These are phyloP conservation scores for Acanthochlamys bracteata DNA, from an alignment of 106 monocot genomes.

Conservation along the genomic window DNA sequence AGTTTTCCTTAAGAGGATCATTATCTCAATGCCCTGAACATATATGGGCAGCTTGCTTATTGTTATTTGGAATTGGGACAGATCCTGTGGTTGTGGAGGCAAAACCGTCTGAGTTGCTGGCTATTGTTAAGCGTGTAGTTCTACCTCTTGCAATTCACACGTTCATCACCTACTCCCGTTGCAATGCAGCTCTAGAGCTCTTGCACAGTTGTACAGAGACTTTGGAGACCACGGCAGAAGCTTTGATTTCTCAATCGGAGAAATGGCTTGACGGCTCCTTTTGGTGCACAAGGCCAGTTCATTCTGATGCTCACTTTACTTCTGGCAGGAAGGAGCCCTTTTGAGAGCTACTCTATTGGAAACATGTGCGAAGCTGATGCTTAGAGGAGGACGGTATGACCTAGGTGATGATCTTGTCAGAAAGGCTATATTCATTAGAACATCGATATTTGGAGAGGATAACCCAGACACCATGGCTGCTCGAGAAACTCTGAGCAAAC, in stretches of 20 bases:
- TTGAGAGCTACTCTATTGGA: slow-evolving; percentile 64
- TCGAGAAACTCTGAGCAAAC: slow-evolving; percentile 67
- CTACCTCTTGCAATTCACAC: slow-evolving; percentile 69
- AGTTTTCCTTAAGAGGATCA: slow-evolving; percentile 47
- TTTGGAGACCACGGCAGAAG: slow-evolving; percentile 52
- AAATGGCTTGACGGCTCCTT: slow-evolving; percentile 49
- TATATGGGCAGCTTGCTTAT: slow-evolving; percentile 84
- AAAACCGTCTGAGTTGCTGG: slow-evolving; percentile 51
- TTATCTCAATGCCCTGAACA: slow-evolving; percentile 56
- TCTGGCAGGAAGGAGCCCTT: slow-evolving; percentile 75
- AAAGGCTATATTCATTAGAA: slow-evolving; percentile 84
- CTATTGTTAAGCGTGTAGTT: slow-evolving; percentile 43
- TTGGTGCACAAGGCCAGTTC: slow-evolving; percentile 29
- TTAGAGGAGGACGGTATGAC: slow-evolving; percentile 67
- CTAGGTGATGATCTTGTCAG: slow-evolving; percentile 66
- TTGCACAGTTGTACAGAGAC: slow-evolving; percentile 56
- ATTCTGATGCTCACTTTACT: slow-evolving; percentile 32
- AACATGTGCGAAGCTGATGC: slow-evolving; percentile 76
- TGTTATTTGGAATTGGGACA: slow-evolving; percentile 60
- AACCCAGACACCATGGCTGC: slow-evolving; percentile 83
- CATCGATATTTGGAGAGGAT: slow-evolving; percentile 68
- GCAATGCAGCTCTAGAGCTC: slow-evolving; percentile 72
- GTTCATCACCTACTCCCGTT: slow-evolving; percentile 71
- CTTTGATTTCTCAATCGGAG: slow-evolving; percentile 52
- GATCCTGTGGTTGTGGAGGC: slow-evolving; percentile 48